phyloP scores from a whole-genome alignment of 768 basidiomycete species.

The Amanita subjunquillea region DNA sequence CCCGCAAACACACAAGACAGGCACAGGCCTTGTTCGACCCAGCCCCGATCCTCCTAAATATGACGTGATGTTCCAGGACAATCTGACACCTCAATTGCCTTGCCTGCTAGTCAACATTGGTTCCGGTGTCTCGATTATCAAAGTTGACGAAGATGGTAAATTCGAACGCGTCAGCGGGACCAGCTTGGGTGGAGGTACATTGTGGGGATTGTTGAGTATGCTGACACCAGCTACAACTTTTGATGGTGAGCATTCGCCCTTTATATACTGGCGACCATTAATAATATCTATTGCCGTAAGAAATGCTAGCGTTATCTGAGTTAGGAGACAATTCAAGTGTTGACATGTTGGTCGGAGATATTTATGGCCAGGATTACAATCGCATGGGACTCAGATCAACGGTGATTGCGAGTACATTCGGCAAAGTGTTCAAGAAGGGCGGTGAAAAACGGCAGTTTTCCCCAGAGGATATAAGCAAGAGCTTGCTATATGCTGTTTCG shows the following conservation, averaged over 20 bases:
- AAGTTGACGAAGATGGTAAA: slow-evolving; percentile 88
- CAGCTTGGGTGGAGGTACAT: slow-evolving; percentile 90
- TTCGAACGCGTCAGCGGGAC: slow-evolving; percentile 98
- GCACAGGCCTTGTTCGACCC: slow-evolving; percentile 58
- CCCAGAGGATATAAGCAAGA: slow-evolving; percentile 90
- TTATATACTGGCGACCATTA: slow-evolving; percentile 3
- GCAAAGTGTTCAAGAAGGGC: slow-evolving; percentile 93
- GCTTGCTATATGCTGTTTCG: slow-evolving; percentile 90
- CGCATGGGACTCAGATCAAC: slow-evolving; percentile 94
- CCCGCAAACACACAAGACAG: slow-evolving; percentile 9
- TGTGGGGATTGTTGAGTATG: slow-evolving; percentile 93
- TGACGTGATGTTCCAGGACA: slow-evolving; percentile 77
- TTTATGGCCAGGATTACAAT: slow-evolving; percentile 96
- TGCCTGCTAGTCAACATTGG: slow-evolving; percentile 98
- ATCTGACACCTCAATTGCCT: slow-evolving; percentile 82
- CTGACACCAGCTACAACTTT: slow-evolving; percentile 93
- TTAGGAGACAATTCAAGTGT: slow-evolving; percentile 87
- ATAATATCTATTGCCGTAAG: slow-evolving; percentile 29
- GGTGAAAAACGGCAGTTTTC: slow-evolving; percentile 70
- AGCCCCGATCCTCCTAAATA: slow-evolving; percentile 86
- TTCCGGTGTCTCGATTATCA: slow-evolving; percentile 95
- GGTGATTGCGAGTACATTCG: slow-evolving; percentile 96
- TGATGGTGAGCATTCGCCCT: slow-evolving; percentile 63
- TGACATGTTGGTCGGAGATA: slow-evolving; percentile 99
- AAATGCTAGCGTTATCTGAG: slow-evolving; percentile 94